Percentiles rank a stretch among this genome's conserved stretches.
Evolutionary conservation across 495 filamentous ascomycete species (phyloP).

Genomic region (Penicillium nucicola): DNA sequence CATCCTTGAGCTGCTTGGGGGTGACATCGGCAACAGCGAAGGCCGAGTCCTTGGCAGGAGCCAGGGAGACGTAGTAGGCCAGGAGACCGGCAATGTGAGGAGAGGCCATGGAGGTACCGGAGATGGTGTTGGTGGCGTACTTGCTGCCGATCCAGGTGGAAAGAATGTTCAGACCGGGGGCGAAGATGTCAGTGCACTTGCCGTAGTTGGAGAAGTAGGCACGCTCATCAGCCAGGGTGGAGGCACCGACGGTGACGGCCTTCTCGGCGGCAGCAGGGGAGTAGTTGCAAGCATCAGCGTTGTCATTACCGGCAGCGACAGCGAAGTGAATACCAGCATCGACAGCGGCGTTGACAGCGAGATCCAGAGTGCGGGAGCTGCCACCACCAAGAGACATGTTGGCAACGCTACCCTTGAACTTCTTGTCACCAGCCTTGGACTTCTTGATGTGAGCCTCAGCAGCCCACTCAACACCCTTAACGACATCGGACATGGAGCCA

Average conservation of each 20-base stretch:
- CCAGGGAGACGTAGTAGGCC: constrained; percentile 96
- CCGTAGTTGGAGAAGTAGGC: constrained; percentile 99
- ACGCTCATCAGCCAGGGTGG: constrained; percentile 88
- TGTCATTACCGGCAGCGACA: constrained; percentile 97
- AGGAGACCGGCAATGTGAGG: constrained; percentile 95
- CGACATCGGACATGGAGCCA: constrained; percentile 96
- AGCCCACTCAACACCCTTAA: constrained; percentile 97
- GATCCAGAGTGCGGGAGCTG: constrained; percentile 85
- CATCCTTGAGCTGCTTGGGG: constrained; percentile 89
- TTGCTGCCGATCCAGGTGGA: constrained; percentile 98
- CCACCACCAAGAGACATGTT: constrained; percentile 99
- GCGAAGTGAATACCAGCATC: constrained; percentile 91
- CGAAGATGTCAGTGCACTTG: constrained; percentile 99
- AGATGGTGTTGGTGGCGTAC: constrained; percentile 95
- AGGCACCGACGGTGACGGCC: constrained; percentile 95
- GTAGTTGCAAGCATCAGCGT: constrained; percentile 98
- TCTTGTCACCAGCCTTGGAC: constrained; percentile 79
- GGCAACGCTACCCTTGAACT: constrained; percentile 98
- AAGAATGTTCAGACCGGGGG: constrained; percentile 91
- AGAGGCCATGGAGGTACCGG: constrained; percentile 98
- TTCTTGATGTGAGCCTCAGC: constrained; percentile 73
- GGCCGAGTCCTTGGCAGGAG: constrained; percentile 81
- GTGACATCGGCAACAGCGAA: constrained; percentile 88
- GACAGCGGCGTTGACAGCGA: constrained; percentile 92
- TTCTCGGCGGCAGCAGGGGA: constrained; percentile 93